Percentiles rank a stretch among this genome's conserved stretches.
Conservation (phyloP, 441 rosid genomes). For the Pelargonium australe region DNA sequence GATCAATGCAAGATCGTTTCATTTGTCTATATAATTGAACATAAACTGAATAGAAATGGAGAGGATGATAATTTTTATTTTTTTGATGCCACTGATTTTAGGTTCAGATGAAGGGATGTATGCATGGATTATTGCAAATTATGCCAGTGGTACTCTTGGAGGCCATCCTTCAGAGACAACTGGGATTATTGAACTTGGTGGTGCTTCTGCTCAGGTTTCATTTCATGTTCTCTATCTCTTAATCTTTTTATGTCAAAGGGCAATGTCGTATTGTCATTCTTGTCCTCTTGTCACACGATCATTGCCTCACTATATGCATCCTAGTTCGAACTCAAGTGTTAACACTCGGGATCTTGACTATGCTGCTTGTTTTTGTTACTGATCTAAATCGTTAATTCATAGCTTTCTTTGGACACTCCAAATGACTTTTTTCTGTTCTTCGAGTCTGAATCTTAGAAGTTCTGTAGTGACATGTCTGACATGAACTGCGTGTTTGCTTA, state of each 20-base stretch:
- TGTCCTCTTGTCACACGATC: not conserved
- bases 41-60: conserved; percentile 4
- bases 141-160: conserved; percentile 69
- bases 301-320: not conserved
- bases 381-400: no score
- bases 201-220: conserved; percentile 85
- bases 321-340: not conserved
- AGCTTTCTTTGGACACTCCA: no score
- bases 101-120: conserved; percentile 90
- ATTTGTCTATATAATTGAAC: not conserved
- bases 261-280: not conserved
- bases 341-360: not conserved
- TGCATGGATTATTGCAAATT: conserved; percentile 87
- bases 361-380: not conserved
- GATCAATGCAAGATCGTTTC: not conserved
- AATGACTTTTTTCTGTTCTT: not conserved
- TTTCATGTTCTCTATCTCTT: conserved; percentile 11
- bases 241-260: not conserved
- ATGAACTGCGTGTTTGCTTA: not conserved
- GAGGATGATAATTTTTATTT: conserved; percentile 7
- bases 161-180: conserved; percentile 60
- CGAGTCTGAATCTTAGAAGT: not conserved
- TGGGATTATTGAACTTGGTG: conserved; percentile 89
- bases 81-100: conserved; percentile 16
- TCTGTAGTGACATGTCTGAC: not conserved